phyloP scores from a whole-genome alignment of 2,329 filamentous ascomycete genomes.

The Chalaropsis ovoidea region DNA sequence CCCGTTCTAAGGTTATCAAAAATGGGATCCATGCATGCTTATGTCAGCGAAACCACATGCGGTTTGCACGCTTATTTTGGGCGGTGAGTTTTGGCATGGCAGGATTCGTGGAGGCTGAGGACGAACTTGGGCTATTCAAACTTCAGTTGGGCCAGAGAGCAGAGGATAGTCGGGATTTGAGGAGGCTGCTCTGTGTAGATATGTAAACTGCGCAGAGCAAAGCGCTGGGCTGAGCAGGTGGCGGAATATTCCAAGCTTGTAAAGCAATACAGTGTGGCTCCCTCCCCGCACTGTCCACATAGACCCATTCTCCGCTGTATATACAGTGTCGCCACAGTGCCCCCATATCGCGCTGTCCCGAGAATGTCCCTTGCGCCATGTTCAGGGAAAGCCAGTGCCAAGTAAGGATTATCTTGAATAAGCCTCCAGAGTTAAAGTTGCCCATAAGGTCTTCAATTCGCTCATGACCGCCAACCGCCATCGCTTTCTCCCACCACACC shows the following conservation, averaged over 20 bases:
- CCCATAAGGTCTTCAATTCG: constrained; percentile 10
- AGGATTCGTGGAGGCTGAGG: constrained; percentile 2
- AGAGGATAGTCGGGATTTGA: too few relatives aligned
- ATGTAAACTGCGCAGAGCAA: background rate
- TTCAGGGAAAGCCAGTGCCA: constrained; percentile 1
- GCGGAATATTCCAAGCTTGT: background rate
- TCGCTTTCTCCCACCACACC: constrained; percentile 7
- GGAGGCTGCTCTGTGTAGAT: background rate
- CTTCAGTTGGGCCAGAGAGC: background rate
- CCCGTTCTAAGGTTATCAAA: constrained; percentile 24
- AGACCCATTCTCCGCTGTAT: too few relatives aligned
- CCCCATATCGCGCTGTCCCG: background rate
- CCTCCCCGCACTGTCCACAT: background rate
- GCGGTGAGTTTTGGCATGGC: background rate
- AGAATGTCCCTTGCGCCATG: constrained; percentile 13
- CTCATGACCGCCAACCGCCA: background rate
- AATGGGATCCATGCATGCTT: constrained; percentile 23
- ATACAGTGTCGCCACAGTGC: constrained; percentile 12
- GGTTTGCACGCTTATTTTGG: background rate
- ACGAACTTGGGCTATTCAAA: background rate
- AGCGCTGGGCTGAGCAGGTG: background rate
- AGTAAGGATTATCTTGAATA: constrained; percentile 7
- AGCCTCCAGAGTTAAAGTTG: constrained; percentile 14
- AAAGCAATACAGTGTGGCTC: background rate
- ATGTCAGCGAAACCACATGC: constrained; percentile 21